Base-by-base conservation (phyloP, 2,329 filamentous ascomycete species). In the Monosporascus sp. region DNA sequence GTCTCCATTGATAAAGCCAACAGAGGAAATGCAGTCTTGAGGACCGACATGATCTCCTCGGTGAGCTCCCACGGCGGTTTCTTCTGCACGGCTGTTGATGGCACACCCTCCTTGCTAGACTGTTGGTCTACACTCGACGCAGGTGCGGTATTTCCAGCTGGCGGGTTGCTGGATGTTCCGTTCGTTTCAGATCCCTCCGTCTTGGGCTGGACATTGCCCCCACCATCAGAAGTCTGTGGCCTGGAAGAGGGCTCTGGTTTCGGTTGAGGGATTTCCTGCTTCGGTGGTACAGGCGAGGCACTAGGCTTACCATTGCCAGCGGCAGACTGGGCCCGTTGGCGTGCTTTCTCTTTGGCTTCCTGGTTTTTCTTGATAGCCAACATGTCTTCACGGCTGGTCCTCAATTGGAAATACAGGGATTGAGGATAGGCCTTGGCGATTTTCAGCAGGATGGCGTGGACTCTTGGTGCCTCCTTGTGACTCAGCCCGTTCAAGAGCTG, bases 1-100 rank as follows among this genome's bases (percentile, higher is more conserved):
- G 93, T 96, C 74, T 99, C 94, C 94, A 99, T 97, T 0, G 93
- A 97, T 44, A 97, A 76, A 9, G 95, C 94, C 62, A 99, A 81
- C 18, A 99, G 80, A 24, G 94, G 94, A 77, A 97, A 99, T 0
- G 93, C 92, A 6, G 94, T 97, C 78, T 99, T 97, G 51, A 99
- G 84, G 31, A 91, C 89, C 37, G 91, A 89, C 80, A 96, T 91
- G 55, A 99, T 90, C 68, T 97, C 92, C 62, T 99, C 94, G 0
- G 91, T 93, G 63, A 95, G 87, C 67, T 99, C 94, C 94, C 94
- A 97, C 1, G 95, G 91, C 58, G 89, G 90, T 73, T 90, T 92
- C 74, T 85, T 83, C 58, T 79, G 76, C 25, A 63, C 64, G 8
- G 69, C 63, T 15, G 62, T 52, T 55, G 65, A 53, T 46, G 68